phyloP scores from a whole-genome alignment of 345 rosid genomes.

The Erucastrum elatum region DNA sequence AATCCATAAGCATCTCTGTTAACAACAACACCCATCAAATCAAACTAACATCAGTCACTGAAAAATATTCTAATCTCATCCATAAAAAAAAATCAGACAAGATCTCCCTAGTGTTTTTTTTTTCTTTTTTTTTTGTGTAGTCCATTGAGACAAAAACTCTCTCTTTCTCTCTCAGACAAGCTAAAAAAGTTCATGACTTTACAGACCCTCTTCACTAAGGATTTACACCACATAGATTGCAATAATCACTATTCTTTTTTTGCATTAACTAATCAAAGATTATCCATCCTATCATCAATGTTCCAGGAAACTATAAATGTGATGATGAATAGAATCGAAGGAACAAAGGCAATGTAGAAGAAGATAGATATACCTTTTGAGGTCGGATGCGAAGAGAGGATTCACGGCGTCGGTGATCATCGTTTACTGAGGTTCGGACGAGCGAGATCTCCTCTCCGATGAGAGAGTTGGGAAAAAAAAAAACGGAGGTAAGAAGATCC shows the following conservation, averaged over 20 bases:
- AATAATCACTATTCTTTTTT: neutral
- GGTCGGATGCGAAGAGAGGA: constrained; percentile 57
- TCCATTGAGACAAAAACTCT: neutral
- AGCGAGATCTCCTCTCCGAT: constrained; percentile 37
- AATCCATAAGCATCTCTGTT: constrained; percentile 98
- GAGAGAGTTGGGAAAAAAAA: no score
- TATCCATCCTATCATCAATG: neutral
- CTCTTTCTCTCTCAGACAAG: neutral
- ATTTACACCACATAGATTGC: neutral
- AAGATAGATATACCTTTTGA: constrained; percentile 57
- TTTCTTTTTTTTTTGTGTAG: no score
- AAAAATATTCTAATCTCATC: constrained; percentile 9
- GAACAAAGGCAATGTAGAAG: constrained; percentile 8
- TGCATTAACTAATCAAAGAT: neutral
- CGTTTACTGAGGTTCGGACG: constrained; percentile 23
- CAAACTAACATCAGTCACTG: constrained; percentile 5
- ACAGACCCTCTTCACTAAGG: neutral
- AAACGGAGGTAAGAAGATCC: no score
- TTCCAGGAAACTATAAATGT: neutral
- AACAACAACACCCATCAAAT: constrained; percentile 16
- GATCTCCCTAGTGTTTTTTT: neutral
- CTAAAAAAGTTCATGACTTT: neutral
- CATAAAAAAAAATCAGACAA: neutral
- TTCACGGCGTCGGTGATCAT: constrained; percentile 45
- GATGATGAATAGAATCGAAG: no score